Conservation (phyloP, 2,329 filamentous ascomycete species). For the Diaporthe caulivora region DNA sequence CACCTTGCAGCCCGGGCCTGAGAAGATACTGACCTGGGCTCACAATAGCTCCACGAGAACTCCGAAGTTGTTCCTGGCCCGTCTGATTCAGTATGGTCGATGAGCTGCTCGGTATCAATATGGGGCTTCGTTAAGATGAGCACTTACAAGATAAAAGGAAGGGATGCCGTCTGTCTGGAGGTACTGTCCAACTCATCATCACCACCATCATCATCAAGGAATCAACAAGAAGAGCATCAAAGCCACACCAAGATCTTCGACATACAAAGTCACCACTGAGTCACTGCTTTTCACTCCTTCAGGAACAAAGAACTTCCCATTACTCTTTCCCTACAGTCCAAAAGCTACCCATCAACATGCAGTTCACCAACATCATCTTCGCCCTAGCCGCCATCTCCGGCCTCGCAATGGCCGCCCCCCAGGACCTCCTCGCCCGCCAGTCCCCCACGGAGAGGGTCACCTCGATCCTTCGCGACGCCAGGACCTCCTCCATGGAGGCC, state of each 20-base stretch:
- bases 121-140: background rate
- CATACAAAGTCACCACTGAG: background rate
- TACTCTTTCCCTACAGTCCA: background rate
- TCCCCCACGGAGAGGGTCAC: background rate
- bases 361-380: conserved; percentile 11
- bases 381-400: background rate
- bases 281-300: background rate
- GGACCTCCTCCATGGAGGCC: background rate
- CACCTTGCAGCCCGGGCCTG: background rate
- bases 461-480: background rate
- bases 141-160: background rate
- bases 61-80: background rate
- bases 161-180: background rate
- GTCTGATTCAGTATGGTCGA: background rate
- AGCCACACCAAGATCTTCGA: background rate
- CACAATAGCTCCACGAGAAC: background rate
- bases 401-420: background rate
- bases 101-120: background rate
- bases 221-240: background rate
- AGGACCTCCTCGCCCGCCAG: background rate
- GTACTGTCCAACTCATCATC: background rate
- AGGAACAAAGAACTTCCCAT: no score
- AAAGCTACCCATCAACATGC: background rate
- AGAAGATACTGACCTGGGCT: background rate
- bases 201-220: background rate